phyloP scores from a whole-genome alignment of 306 rosid species.

The Rubus idaeus region DNA sequence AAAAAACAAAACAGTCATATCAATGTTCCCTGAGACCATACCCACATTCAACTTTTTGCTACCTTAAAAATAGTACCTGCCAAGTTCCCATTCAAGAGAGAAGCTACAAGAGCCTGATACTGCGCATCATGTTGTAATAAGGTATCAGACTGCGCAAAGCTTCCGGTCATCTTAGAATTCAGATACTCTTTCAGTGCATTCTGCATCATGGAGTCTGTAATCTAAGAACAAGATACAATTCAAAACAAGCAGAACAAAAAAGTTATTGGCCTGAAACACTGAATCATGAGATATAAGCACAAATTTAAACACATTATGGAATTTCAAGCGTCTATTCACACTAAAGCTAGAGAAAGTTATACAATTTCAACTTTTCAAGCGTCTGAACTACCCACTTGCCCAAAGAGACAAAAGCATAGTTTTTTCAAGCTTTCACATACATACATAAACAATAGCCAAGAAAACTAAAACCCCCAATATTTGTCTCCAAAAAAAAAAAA shows the following conservation, averaged over 20 bases:
- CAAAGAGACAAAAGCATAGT: not conserved
- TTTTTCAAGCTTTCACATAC: not conserved
- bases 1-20: not conserved
- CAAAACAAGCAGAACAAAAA: not conserved
- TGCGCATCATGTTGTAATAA: slow-evolving; percentile 16
- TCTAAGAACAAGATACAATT: slow-evolving; percentile 4
- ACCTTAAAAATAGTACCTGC: slow-evolving; percentile 1
- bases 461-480: not conserved
- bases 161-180: slow-evolving; percentile 9
- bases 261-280: not conserved
- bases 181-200: slow-evolving; percentile 10
- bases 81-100: slow-evolving; percentile 14
- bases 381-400: not conserved
- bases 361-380: not conserved
- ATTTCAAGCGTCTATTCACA: not conserved
- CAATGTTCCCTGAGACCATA: not conserved
- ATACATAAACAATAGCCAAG: not conserved
- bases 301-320: not conserved
- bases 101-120: slow-evolving; percentile 23
- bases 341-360: not conserved
- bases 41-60: slow-evolving; percentile 10
- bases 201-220: slow-evolving; percentile 14
- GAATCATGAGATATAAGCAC: not conserved
- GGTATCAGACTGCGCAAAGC: slow-evolving; percentile 20
- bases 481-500: not conserved